Evolutionary conservation across 1,139 yeast genomes (phyloP), one percentile per base, ranked within the genome.

Genomic region (Geotrichum citri-aurantii): DNA sequence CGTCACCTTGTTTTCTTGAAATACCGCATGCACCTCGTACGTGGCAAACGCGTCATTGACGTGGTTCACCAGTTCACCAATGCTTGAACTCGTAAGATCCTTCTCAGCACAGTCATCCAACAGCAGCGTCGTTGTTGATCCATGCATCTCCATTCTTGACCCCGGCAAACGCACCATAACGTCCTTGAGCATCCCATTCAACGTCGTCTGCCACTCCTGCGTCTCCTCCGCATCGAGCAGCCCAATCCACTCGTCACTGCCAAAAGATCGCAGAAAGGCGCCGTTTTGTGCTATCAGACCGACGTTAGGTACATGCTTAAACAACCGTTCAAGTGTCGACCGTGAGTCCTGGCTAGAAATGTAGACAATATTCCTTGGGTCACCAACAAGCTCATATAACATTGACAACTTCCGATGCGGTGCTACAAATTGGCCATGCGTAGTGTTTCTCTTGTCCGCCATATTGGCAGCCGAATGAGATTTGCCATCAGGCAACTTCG

Each of bases 241-340:
- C 2, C 88, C 79, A 42, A 82, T 73, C 97, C 97, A 92, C 17
- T 76, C 74, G 33, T 87, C 80, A 61, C 50, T 51, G 14, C 59
- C 58, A 49, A 44, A 55, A 3, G 74, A 77, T 0, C 65, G 53
- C 44, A 66, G 54, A 64, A 77, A 85, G 1, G 91, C 95, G 46
- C 98, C 98, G 69, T 87, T 85, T 71, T 92, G 98, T 0, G 97
- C 96, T 64, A 92, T 84, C 56, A 92, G 76, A 0, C 98, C 98
- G 42, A 92, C 69, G 49, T 81, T 81, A 1, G 86, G 83, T 12
- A 84, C 80, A 62, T 91, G 80, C 46, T 86, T 78, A 72, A 85
- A 91, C 57, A 84, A 72, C 55, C 88, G 78, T 64, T 87, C 89
- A 68, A 91, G 75, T 49, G 84, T 86, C 1, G 79, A 72, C 61